These are phyloP conservation scores for Fibroporia radiculosa DNA, from an alignment of 768 basidiomycete genomes.

Conservation along the genomic window DNA sequence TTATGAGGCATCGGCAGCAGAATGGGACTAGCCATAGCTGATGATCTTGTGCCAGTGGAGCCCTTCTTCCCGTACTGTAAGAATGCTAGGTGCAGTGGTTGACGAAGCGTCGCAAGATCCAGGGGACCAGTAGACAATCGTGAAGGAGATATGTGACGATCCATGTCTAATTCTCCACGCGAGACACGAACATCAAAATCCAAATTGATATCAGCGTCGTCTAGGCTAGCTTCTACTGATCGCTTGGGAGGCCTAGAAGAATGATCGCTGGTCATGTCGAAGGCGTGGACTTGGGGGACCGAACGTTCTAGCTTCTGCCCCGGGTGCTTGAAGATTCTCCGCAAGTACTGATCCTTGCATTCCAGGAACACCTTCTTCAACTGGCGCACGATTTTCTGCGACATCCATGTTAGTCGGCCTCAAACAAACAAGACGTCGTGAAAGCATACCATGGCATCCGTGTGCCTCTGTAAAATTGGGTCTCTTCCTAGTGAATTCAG, in stretches of 20 bases:
- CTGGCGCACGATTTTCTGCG: conserved; percentile 70
- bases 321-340: neutral
- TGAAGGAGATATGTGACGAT: neutral
- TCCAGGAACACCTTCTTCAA: conserved; percentile 80
- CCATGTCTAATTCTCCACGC: conserved; percentile 5
- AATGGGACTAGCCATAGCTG: conserved; percentile 33
- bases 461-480: conserved; percentile 56
- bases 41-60: conserved; percentile 21
- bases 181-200: conserved; percentile 44
- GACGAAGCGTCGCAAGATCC: conserved; percentile 56
- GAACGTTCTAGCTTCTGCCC: neutral
- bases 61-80: conserved; percentile 36
- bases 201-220: conserved; percentile 68
- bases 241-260: conserved; percentile 39
- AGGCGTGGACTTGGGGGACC: neutral
- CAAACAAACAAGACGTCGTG: neutral
- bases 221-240: conserved; percentile 32
- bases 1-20: conserved; percentile 50
- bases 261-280: neutral
- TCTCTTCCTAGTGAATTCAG: conserved; percentile 70
- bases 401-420: conserved; percentile 4
- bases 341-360: conserved; percentile 58
- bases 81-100: conserved; percentile 47
- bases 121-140: conserved; percentile 1
- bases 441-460: conserved; percentile 56